Base-by-base conservation (phyloP, 495 filamentous ascomycete genomes). In the Glutinoglossum americanum region DNA sequence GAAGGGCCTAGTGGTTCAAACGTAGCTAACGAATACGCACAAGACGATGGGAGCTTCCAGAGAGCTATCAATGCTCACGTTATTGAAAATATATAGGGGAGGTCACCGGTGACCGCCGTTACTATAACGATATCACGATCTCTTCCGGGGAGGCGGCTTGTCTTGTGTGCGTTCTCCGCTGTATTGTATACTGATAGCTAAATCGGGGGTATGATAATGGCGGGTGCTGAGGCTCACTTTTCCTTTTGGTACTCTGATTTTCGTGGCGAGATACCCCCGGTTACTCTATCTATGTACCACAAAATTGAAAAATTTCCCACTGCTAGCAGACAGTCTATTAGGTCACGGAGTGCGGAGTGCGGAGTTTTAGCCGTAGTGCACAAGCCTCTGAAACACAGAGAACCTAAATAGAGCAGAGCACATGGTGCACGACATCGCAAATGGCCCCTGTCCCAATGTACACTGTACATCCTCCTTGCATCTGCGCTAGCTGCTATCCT, bases 61-160 rank as follows among this genome's bases (percentile, higher is more conserved):
- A 78, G 78, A 62, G 85, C 88, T 27, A 78, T 96, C 67, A 94
- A 94, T 63, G 81, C 88, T 13, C 79, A 79, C 39, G 73, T 96
- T 27, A 79, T 95, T 60, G 87, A 95, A 70, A 82, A 90, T 67
- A 90, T 98, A 66, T 98, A 75, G 55, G 72, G 35, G 41, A 7
- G 41, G n/a, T 3, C n/a, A 19, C 17, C 15, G 13, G 37, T 23
- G 41, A 45, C 41, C 13, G n/a, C 19, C 13, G 13, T 11, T 17
- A 39, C 7, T 39, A 4, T 39, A 11, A 17, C 37, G 15, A 11
- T 1, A 39, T 39, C 37, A 39, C 37, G 37, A 39, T 17, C 5
- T 39, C 15, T n/a, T n/a, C n/a, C n/a, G n/a, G n/a, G n/a, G n/a
- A n/a, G n/a, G n/a, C n/a, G n/a, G n/a, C n/a, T n/a, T n/a, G n/a